Conservation (phyloP, 352 stramenopile species). For the Pythium coloratum region DNA sequence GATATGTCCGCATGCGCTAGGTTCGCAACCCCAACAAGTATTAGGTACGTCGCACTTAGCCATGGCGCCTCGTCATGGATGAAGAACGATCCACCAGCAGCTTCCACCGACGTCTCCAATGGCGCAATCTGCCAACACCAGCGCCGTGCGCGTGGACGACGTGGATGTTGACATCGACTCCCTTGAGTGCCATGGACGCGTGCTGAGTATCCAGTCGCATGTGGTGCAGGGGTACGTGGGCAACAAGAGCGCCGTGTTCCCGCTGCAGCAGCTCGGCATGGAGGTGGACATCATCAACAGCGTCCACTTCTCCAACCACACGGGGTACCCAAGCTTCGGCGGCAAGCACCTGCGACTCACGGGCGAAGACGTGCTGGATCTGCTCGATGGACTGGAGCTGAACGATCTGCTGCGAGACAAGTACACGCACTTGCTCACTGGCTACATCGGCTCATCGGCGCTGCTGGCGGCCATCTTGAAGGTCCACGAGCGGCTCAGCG, state of each 20-base stretch:
- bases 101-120: neutral
- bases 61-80: neutral
- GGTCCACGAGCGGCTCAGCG: constrained; percentile 57
- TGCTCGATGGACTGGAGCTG: constrained; percentile 74
- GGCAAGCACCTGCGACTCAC: constrained; percentile 63
- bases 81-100: neutral
- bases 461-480: constrained; percentile 73
- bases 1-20: neutral
- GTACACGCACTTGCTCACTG: constrained; percentile 82
- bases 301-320: constrained; percentile 89
- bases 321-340: constrained; percentile 74
- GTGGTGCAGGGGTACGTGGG: constrained; percentile 87
- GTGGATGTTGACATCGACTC: constrained; percentile 8
- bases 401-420: constrained; percentile 68
- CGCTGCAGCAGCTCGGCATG: constrained; percentile 80
- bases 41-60: neutral
- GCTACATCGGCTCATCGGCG: constrained; percentile 73
- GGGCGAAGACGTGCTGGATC: constrained; percentile 72
- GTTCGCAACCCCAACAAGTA: neutral
- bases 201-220: constrained; percentile 89
- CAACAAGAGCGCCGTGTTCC: constrained; percentile 87
- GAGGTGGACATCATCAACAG: constrained; percentile 89
- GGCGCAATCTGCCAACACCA: neutral
- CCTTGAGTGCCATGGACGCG: constrained; percentile 46
- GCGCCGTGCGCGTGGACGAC: constrained; percentile 6